Conservation (phyloP, 768 basidiomycete genomes). For the Xerocomellus chrysenteron region DNA sequence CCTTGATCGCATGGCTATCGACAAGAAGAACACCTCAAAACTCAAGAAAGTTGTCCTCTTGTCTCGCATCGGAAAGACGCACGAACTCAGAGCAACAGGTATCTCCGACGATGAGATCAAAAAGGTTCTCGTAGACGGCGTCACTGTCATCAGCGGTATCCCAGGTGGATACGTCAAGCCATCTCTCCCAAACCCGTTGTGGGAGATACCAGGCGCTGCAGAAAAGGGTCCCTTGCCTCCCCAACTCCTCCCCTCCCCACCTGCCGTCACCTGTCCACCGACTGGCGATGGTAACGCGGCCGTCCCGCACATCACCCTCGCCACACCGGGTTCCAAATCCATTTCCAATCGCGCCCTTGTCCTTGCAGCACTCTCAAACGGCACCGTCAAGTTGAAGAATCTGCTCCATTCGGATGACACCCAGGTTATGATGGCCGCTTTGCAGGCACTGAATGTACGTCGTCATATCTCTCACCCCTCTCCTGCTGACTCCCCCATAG, state of each 20-base stretch:
- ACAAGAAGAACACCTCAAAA: conserved; percentile 93
- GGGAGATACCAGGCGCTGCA: conserved; percentile 16
- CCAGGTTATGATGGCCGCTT: conserved; percentile 97
- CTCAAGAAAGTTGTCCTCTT: conserved; percentile 91
- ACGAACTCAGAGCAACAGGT: conserved; percentile 87
- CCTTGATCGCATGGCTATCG: conserved; percentile 91
- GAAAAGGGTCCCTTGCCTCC: conserved; percentile 19
- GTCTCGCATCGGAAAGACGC: conserved; percentile 86
- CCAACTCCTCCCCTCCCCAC: conserved; percentile 17
- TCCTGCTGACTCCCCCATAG: conserved; percentile 36
- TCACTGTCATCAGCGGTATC: conserved; percentile 65
- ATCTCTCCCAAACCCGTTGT: conserved; percentile 47
- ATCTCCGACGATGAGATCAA: conserved; percentile 80
- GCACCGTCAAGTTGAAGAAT: conserved; percentile 86
- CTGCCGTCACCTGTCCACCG: neutral
- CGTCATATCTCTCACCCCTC: neutral
- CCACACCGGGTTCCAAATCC: conserved; percentile 95
- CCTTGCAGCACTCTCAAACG: conserved; percentile 86
- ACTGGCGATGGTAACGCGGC: neutral
- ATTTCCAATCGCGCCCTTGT: conserved; percentile 94
- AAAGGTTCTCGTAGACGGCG: conserved; percentile 79
- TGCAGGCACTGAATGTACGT: conserved; percentile 78
- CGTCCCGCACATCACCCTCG: conserved; percentile 54
- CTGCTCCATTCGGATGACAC: conserved; percentile 97
- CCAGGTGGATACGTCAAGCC: conserved; percentile 41